Conservation (phyloP, 129 eudicot genomes). For the Chrysanthemum seticuspe region DNA sequence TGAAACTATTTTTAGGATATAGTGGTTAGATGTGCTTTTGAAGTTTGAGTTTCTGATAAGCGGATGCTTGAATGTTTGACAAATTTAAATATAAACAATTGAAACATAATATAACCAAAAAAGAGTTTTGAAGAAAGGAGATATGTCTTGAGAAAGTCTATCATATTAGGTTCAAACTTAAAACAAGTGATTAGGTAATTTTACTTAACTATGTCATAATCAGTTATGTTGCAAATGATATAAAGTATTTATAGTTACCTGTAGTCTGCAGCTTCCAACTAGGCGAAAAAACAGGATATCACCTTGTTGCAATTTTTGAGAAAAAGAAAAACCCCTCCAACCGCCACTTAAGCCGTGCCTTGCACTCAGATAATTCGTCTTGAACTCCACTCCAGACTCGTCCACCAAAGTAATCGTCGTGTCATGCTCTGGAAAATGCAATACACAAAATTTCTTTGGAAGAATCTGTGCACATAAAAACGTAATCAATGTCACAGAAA, state of each 20-base stretch:
- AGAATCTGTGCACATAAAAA: conserved; percentile 12
- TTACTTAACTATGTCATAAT: no score
- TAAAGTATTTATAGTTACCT: neutral
- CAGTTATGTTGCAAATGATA: no score
- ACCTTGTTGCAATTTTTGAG: conserved; percentile 18
- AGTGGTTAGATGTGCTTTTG: no score
- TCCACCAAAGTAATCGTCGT: conserved; percentile 19
- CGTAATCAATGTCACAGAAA: neutral
- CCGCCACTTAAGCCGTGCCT: conserved; percentile 23
- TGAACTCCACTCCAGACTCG: conserved; percentile 20
- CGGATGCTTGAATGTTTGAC: no score
- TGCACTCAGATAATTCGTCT: conserved; percentile 15
- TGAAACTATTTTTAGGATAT: no score
- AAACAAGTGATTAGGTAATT: no score
- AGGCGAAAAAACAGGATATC: conserved; percentile 19
- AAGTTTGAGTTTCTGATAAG: no score
- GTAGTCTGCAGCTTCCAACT: conserved; percentile 20
- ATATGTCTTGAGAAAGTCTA: no score
- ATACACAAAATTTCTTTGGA: conserved; percentile 18
- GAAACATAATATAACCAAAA: no score
- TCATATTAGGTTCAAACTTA: no score
- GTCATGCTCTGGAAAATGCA: conserved; percentile 20
- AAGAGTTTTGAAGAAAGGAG: no score
- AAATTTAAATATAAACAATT: neutral
- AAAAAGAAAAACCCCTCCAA: conserved; percentile 17